A percentile compares a stretch with the other conserved stretches of the same genome.
These are phyloP conservation scores for Epichloe coenophiala DNA, from an alignment of 2,329 filamentous ascomycete species.

Conservation along the genomic window DNA sequence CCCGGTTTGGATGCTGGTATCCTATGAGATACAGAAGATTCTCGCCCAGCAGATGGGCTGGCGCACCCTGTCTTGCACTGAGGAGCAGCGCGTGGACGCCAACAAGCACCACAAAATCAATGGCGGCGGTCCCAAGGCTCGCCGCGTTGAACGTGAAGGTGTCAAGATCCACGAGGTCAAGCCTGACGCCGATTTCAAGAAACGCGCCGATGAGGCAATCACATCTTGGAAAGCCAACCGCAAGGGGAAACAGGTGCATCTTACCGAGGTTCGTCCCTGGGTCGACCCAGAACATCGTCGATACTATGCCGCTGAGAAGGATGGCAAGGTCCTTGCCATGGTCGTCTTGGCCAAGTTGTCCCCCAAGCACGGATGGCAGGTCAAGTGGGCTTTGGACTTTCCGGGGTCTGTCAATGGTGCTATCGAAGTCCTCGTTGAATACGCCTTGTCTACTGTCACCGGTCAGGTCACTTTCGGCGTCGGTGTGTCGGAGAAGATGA, in stretches of 20 bases:
- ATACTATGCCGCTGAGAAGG: slow-evolving; percentile 70
- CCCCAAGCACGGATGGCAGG: slow-evolving; percentile 71
- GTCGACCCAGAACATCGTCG: slow-evolving; percentile 69
- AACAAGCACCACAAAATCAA: slow-evolving; percentile 48
- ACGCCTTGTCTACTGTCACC: slow-evolving; percentile 42
- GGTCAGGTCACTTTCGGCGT: slow-evolving; percentile 71
- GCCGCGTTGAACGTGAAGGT: slow-evolving; percentile 69
- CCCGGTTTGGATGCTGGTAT: slow-evolving; percentile 83
- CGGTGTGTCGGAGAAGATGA: slow-evolving; percentile 61
- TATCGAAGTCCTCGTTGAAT: slow-evolving; percentile 71
- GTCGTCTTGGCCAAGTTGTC: slow-evolving; percentile 75
- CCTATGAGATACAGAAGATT: slow-evolving; percentile 62
- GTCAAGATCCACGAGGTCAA: slow-evolving; percentile 65
- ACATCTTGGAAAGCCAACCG: slow-evolving; percentile 67
- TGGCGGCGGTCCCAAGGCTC: slow-evolving; percentile 56
- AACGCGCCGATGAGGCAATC: slow-evolving; percentile 59
- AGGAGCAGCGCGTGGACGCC: slow-evolving; percentile 77
- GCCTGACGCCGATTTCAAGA: slow-evolving; percentile 54
- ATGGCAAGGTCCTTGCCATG: slow-evolving; percentile 60
- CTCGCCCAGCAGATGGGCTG: slow-evolving; percentile 70
- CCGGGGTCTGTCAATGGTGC: slow-evolving; percentile 73
- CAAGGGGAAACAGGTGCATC: slow-evolving; percentile 74
- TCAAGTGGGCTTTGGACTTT: slow-evolving; percentile 95
- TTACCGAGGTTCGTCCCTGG: slow-evolving; percentile 85
- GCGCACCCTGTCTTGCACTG: slow-evolving; percentile 78